phyloP scores from a whole-genome alignment of 192 early-diverging fungal species.

The Mortierella claussenii region DNA sequence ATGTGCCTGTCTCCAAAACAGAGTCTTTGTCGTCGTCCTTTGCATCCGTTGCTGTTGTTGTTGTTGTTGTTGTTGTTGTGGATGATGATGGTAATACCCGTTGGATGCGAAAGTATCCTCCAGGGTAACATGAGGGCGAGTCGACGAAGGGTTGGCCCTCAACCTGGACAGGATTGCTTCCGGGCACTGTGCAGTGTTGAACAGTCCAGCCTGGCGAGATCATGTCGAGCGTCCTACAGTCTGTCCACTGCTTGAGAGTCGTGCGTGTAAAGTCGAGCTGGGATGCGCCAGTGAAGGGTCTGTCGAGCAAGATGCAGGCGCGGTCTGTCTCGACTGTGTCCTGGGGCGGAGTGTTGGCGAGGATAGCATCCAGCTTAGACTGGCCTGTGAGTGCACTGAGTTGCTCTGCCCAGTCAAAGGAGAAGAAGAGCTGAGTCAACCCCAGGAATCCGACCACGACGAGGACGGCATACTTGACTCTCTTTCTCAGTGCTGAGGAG shows the following conservation, averaged over 20 bases:
- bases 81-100: too few species aligned
- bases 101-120: conserved; percentile 42
- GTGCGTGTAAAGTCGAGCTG: conserved; percentile 24
- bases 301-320: conserved; percentile 34
- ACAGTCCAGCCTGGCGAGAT: conserved; percentile 21
- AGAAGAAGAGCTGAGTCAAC: conserved; percentile 12
- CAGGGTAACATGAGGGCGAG: conserved; percentile 24
- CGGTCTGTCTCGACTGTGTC: conserved; percentile 30
- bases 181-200: conserved; percentile 24
- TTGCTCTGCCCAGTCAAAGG: conserved; percentile 15
- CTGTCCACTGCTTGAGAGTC: conserved; percentile 18
- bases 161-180: conserved; percentile 7
- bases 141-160: not conserved
- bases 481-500: not conserved
- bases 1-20: not conserved
- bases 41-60: too few species aligned
- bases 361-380: not conserved
- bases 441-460: conserved; percentile 12
- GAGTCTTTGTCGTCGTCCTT: not conserved
- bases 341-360: not conserved
- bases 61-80: too few species aligned
- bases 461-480: conserved; percentile 16
- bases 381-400: not conserved
- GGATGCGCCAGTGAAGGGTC: conserved; percentile 8
- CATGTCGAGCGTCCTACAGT: conserved; percentile 16